These are phyloP conservation scores for Rhizopogon vesiculosus DNA, from an alignment of 768 basidiomycete species.

Conservation along the genomic window DNA sequence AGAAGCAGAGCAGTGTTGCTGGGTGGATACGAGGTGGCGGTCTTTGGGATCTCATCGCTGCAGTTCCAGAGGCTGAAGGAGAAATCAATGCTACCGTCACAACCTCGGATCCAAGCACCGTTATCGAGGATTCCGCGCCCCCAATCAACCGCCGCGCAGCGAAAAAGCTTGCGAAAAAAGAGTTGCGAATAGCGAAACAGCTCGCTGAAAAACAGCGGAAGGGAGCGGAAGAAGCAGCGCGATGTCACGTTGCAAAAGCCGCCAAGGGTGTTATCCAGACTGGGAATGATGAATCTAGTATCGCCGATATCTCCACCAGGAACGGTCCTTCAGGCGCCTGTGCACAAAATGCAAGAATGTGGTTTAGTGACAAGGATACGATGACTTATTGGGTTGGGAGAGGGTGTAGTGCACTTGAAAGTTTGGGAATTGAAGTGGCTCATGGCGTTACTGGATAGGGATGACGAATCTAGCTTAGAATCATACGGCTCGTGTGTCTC, in stretches of 20 bases:
- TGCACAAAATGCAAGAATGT: conserved; percentile 24
- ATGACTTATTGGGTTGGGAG: conserved; percentile 46
- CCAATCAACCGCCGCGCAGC: background rate
- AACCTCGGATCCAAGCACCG: background rate
- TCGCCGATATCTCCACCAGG: background rate
- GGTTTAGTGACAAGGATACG: conserved; percentile 48
- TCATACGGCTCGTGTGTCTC: too few relatives aligned
- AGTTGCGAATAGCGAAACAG: background rate
- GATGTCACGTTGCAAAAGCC: background rate
- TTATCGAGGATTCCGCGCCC: background rate
- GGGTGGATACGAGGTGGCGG: conserved; percentile 63
- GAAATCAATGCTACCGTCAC: background rate
- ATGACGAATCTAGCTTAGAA: background rate
- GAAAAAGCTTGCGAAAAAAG: background rate
- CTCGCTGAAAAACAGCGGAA: background rate
- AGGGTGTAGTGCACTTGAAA: conserved; percentile 46
- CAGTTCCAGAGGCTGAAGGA: background rate
- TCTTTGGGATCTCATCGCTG: conserved; percentile 21
- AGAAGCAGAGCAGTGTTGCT: conserved; percentile 57
- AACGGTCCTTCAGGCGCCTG: conserved; percentile 5
- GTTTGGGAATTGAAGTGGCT: conserved; percentile 40
- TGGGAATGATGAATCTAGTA: conserved; percentile 13
- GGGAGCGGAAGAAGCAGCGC: background rate
- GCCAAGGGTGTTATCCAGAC: background rate
- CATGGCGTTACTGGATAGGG: conserved; percentile 37